Base-by-base conservation (phyloP, 345 rosid genomes). In the Melastoma malabathricum region DNA sequence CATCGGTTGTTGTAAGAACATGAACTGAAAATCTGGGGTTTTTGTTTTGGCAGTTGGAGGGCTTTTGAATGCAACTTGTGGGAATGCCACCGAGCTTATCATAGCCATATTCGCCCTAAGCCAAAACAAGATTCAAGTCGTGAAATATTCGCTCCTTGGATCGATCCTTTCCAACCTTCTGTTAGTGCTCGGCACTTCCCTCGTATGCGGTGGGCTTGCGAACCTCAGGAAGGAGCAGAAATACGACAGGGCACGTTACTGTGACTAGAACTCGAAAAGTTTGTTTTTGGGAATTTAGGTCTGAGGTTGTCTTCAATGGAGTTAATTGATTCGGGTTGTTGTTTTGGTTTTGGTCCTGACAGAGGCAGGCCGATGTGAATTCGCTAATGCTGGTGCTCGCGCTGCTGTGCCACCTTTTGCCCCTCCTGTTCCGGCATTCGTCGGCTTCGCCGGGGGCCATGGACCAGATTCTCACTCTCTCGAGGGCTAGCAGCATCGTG, bases 281-380 rank as follows among this genome's bases (percentile, higher is more conserved):
- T 22, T 2, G 4, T 4, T 1, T 22, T 22, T 22, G 2, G 25
- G 2, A 4, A 22, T 22, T 22, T 31, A 31, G 1, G 38, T 31
- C 3, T 6, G 10, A 31, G 38, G 7, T 9, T 31, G 38, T 31
- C 38, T 31, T 31, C 9, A 12, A n/a, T 4, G 39, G 10, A n/a
- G 4, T 16, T 10, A 25, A 10, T 51, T 51, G 43, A 17, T 15
- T 31, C 43, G 31, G 43, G 51, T 20, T 8, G 20, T 13, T 44
- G 7, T 2, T 15, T 44, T 2, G 6, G 47, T 18, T 18, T 43
- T 31, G 41, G 15, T 27, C 48, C 57, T 48, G 43, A 59, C 87
- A 90, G 98, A 75, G 69, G 63, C 98, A 90, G 75, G 87, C 96
- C 0, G 96, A 86, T 43, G 95, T 84, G 55, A 90, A 86, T 76